These are phyloP conservation scores for Starmera caribaea DNA, from an alignment of 805 yeast species.

Conservation along the genomic window DNA sequence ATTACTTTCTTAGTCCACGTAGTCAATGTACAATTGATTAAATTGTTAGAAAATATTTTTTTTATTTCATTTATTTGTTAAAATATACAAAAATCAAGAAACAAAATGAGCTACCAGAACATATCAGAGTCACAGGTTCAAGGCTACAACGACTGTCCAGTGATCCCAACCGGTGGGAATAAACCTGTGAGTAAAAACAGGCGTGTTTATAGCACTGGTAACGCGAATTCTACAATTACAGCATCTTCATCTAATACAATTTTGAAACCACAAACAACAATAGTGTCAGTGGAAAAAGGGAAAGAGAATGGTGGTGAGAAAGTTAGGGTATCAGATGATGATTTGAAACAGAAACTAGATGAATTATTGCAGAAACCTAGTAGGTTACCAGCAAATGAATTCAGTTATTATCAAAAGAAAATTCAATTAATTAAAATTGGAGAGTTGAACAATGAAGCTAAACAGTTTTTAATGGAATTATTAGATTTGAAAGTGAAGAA, in stretches of 20 bases:
- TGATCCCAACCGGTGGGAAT: constrained; percentile 8
- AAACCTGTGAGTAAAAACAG: not conserved
- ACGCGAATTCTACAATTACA: not conserved
- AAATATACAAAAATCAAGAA: constrained; percentile 39
- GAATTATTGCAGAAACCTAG: constrained; percentile 19
- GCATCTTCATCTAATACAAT: not conserved
- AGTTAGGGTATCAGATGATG: constrained; percentile 5
- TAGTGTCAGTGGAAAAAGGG: not conserved
- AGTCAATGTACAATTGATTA: too few species aligned
- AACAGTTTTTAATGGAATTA: constrained; percentile 6
- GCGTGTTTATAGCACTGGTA: too few species aligned
- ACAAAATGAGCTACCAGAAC: constrained; percentile 22
- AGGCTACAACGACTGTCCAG: constrained; percentile 36
- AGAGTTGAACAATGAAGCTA: constrained; percentile 18
- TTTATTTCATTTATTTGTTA: too few species aligned
- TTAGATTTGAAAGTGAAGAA: constrained; percentile 1
- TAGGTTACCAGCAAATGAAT: constrained; percentile 31
- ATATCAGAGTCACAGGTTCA: constrained; percentile 30
- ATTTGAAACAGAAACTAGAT: constrained; percentile 15
- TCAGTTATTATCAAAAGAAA: constrained; percentile 33
- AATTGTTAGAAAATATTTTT: too few species aligned
- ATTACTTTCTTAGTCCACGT: too few species aligned
- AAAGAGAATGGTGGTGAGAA: too few species aligned
- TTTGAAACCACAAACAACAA: not conserved
- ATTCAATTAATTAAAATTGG: constrained; percentile 14